phyloP scores from a whole-genome alignment of 1,139 yeast species.

The Geotrichum australiense region DNA sequence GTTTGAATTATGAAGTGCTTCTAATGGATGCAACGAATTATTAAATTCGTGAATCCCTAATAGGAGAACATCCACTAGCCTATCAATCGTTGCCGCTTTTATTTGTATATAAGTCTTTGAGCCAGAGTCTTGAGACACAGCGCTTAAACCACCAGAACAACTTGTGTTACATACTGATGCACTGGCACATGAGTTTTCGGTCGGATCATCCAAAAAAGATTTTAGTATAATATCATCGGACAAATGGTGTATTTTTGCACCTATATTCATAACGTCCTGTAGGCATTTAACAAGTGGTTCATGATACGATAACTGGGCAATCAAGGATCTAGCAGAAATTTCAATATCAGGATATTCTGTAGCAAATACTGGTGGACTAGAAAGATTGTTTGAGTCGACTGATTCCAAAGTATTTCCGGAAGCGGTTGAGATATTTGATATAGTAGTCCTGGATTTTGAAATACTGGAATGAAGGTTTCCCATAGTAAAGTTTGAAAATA shows the following conservation, averaged over 20 bases:
- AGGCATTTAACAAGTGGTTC: constrained; percentile 47
- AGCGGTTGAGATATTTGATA: no score
- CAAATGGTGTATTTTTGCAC: constrained; percentile 47
- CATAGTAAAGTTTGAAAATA: not conserved
- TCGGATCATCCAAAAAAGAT: constrained; percentile 10
- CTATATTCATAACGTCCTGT: constrained; percentile 54
- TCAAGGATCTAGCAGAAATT: constrained; percentile 31
- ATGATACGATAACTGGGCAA: constrained; percentile 36
- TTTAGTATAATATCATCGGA: constrained; percentile 51
- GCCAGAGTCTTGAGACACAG: not conserved
- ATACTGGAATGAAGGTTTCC: not conserved
- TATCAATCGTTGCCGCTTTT: constrained; percentile 55
- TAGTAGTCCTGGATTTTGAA: constrained; percentile 8
- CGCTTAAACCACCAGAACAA: not conserved
- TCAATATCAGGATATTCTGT: constrained; percentile 37
- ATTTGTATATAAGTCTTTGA: constrained; percentile 46
- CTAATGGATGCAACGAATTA: not conserved
- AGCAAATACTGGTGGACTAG: constrained; percentile 27
- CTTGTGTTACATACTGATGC: not conserved
- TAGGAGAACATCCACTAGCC: constrained; percentile 55
- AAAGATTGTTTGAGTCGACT: constrained; percentile 36
- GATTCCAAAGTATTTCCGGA: constrained; percentile 32
- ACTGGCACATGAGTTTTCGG: not conserved
- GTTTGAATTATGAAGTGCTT: constrained; percentile 3
- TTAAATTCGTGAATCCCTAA: constrained; percentile 51